These are phyloP conservation scores for Penicillium sp. DNA, from an alignment of 2,329 filamentous ascomycete species.

Conservation along the genomic window DNA sequence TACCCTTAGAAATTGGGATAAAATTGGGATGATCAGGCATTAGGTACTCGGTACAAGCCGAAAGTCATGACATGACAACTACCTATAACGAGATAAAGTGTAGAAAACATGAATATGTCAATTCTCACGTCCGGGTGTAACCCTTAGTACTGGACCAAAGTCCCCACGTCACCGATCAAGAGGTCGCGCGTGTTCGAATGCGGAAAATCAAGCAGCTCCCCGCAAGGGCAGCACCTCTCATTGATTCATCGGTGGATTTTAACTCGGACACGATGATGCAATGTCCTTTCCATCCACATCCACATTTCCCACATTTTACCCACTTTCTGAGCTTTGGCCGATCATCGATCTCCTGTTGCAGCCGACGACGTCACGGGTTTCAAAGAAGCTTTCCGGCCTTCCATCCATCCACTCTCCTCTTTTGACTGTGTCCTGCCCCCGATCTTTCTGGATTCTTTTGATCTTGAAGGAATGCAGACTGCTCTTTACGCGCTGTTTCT, in stretches of 20 bases:
- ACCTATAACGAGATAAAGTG: too few species aligned
- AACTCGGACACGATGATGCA: conserved; percentile 21
- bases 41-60: background rate
- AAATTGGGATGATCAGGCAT: too few species aligned
- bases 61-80: background rate
- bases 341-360: conserved; percentile 22
- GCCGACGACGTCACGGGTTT: conserved; percentile 32
- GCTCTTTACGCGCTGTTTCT: conserved; percentile 6
- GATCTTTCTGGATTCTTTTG: background rate
- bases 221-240: conserved; percentile 7
- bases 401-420: conserved; percentile 14
- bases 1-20: too few species aligned
- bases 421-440: background rate
- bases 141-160: background rate
- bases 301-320: background rate
- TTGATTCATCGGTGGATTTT: conserved; percentile 19
- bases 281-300: conserved; percentile 8
- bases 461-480: conserved; percentile 4
- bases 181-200: background rate
- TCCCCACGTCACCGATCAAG: conserved; percentile 11
- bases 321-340: background rate
- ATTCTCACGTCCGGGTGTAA: background rate
- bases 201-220: conserved; percentile 1
- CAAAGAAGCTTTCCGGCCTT: conserved; percentile 26
- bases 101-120: background rate